A percentile compares a stretch with the other conserved stretches of the same genome.
Evolutionary conservation across 805 yeast species (phyloP).

Genomic region (Yamadazyma paraphyllophila): DNA sequence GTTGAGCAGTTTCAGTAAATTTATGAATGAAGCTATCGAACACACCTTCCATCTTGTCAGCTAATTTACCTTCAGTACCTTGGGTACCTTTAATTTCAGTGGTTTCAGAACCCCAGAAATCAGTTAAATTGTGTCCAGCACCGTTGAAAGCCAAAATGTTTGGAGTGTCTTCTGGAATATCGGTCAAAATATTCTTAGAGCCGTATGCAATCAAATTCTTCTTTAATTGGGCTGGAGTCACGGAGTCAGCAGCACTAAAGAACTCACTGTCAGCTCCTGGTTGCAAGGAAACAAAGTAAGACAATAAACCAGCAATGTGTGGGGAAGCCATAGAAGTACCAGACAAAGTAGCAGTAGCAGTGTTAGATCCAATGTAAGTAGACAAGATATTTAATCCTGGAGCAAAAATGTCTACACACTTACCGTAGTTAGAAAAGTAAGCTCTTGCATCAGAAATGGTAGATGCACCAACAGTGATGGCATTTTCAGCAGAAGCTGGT

Average conservation of each 20-base stretch:
- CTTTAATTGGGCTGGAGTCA: slow-evolving; percentile 74
- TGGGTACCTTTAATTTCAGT: background rate
- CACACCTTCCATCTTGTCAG: slow-evolving; percentile 20
- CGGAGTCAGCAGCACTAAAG: slow-evolving; percentile 49
- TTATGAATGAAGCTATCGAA: slow-evolving; percentile 14
- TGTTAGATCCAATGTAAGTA: slow-evolving; percentile 73
- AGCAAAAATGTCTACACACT: slow-evolving; percentile 94
- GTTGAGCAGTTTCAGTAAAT: slow-evolving; percentile 15
- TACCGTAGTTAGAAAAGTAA: slow-evolving; percentile 91
- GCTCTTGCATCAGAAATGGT: slow-evolving; percentile 88
- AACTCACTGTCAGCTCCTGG: slow-evolving; percentile 70
- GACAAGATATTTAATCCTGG: slow-evolving; percentile 91
- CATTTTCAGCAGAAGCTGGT: slow-evolving; percentile 82
- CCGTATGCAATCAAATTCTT: slow-evolving; percentile 70
- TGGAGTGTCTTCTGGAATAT: slow-evolving; percentile 72
- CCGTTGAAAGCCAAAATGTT: slow-evolving; percentile 78
- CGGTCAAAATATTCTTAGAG: slow-evolving; percentile 56
- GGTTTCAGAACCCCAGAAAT: slow-evolving; percentile 52
- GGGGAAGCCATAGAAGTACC: slow-evolving; percentile 99
- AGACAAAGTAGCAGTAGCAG: slow-evolving; percentile 77
- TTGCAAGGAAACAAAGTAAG: slow-evolving; percentile 84
- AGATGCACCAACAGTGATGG: slow-evolving; percentile 94
- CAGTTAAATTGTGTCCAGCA: slow-evolving; percentile 69
- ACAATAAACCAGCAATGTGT: slow-evolving; percentile 86
- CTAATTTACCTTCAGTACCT: background rate